These are phyloP conservation scores for Eucalyptus cloeziana DNA, from an alignment of 345 rosid genomes.

Conservation along the genomic window DNA sequence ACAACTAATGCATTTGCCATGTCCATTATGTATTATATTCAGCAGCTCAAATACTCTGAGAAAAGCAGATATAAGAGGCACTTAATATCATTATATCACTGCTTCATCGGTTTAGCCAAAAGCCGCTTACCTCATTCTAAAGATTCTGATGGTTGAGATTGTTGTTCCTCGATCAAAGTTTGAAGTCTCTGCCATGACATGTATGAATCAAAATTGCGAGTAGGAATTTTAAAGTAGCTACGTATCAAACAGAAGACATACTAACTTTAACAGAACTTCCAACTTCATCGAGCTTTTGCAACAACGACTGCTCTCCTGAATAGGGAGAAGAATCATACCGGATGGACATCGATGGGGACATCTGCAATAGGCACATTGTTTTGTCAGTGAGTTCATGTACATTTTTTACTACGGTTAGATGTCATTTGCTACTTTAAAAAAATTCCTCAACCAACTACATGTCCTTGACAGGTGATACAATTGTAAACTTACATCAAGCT, in stretches of 20 bases:
- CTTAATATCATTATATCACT: background rate
- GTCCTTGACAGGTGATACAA: background rate
- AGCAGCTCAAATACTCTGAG: background rate
- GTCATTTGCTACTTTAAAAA: background rate
- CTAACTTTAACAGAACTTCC: conserved; percentile 52
- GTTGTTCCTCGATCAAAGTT: conserved; percentile 40
- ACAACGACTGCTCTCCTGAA: conserved; percentile 24
- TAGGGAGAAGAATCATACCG: conserved; percentile 16
- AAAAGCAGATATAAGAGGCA: background rate
- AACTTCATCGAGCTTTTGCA: conserved; percentile 58
- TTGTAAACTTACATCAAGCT: background rate
- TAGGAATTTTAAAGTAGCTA: background rate
- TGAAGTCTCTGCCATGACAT: conserved; percentile 44
- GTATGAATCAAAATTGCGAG: background rate
- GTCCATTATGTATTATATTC: background rate
- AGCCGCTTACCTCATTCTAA: conserved; percentile 12
- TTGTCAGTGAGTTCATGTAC: background rate
- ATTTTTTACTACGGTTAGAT: background rate
- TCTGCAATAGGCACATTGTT: conserved; percentile 9
- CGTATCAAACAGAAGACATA: background rate
- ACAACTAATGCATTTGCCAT: background rate
- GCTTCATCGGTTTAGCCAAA: background rate
- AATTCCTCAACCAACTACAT: background rate
- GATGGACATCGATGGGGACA: conserved; percentile 27
- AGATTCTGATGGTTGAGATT: conserved; percentile 17